Evolutionary conservation across 164 flowering plant species (phyloP).

Genomic region (Tinospora cordifolia): DNA sequence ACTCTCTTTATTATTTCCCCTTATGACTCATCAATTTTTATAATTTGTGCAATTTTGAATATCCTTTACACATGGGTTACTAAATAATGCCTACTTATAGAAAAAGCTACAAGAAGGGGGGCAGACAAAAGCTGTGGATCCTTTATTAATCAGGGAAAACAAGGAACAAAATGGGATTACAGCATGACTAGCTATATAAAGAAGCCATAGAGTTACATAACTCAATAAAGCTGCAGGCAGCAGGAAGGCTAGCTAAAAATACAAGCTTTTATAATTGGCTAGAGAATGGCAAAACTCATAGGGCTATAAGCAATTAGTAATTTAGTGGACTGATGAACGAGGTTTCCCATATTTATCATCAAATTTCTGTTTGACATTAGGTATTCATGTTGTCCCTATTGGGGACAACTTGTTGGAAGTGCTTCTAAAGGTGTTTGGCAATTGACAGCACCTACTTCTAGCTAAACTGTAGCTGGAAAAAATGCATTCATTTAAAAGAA

Average conservation of each 20-base stretch:
- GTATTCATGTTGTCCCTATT: neutral
- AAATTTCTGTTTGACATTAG: neutral
- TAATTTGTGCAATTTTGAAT: too few relatives aligned
- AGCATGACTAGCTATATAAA: neutral
- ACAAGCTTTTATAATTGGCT: too few relatives aligned
- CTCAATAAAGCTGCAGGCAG: too few relatives aligned
- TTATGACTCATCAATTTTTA: too few relatives aligned
- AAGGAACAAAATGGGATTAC: neutral
- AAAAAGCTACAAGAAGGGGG: neutral
- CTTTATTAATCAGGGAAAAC: neutral
- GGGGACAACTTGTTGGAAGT: too few relatives aligned
- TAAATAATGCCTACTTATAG: neutral
- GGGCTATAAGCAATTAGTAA: neutral
- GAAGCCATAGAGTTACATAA: neutral
- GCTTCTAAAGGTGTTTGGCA: too few relatives aligned
- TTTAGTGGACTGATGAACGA: neutral
- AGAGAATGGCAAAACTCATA: neutral
- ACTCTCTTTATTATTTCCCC: too few relatives aligned
- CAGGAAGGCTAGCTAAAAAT: too few relatives aligned
- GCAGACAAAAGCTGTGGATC: neutral
- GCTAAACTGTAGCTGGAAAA: too few relatives aligned
- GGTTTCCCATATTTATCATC: neutral
- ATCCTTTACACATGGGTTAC: too few relatives aligned
- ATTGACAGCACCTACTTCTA: too few relatives aligned
- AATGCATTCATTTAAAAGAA: too few relatives aligned